Evolutionary conservation across 1,284 basidiomycete species (phyloP).

Genomic region (Tilletia indica): DNA sequence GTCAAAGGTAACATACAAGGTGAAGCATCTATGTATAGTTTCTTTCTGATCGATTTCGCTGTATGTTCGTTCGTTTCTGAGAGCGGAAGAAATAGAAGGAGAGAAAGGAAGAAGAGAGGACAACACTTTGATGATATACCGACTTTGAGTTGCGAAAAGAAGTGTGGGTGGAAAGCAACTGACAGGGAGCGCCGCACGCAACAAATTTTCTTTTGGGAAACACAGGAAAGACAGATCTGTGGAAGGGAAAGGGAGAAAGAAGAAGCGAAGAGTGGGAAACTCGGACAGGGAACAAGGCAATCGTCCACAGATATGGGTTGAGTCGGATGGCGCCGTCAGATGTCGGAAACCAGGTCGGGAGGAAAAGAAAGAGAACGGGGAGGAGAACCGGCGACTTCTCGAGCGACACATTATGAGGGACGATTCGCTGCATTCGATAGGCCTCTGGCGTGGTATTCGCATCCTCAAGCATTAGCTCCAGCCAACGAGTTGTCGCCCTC

Average conservation of each 20-base stretch:
- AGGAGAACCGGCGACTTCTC: not conserved
- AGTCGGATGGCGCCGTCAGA: not conserved
- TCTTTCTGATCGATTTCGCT: too few species aligned
- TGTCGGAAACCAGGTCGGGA: not conserved
- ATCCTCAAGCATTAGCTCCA: constrained; percentile 15
- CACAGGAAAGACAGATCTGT: not conserved
- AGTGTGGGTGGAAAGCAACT: constrained; percentile 11
- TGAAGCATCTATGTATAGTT: too few species aligned
- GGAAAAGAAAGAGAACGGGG: not conserved
- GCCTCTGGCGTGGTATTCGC: not conserved
- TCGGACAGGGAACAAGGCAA: constrained; percentile 22
- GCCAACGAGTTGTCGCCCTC: constrained; percentile 25
- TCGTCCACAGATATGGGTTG: not conserved
- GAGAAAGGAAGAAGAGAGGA: not conserved
- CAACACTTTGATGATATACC: too few species aligned
- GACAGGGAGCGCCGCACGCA: not conserved
- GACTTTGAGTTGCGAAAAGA: not conserved
- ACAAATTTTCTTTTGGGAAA: constrained; percentile 25
- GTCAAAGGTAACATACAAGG: too few species aligned
- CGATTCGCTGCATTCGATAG: not conserved
- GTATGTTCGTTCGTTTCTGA: too few species aligned
- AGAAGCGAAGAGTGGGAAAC: constrained; percentile 29
- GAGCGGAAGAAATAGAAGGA: too few species aligned
- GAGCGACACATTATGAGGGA: not conserved
- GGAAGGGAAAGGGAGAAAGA: not conserved